Base-by-base conservation (phyloP, 345 rosid genomes). In the Pistacia integerrima region DNA sequence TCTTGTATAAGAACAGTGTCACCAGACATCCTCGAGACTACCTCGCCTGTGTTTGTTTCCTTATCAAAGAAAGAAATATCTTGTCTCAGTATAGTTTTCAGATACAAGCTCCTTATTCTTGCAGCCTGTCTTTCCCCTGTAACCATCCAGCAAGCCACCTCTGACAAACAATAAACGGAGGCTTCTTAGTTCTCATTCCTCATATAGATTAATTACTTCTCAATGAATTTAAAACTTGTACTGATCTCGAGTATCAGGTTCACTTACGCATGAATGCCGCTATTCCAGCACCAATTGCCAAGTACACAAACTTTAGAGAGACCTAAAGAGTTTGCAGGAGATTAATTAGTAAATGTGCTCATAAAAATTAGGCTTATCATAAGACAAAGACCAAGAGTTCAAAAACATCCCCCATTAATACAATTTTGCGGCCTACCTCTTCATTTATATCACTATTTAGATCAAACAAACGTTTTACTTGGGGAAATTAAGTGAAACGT, bases 1-100 rank as follows among this genome's bases (percentile, higher is more conserved):
- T 94, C 97, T 82, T 92, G 97, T 68, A 94, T 94, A 41, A 94
- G 90, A 59, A 91, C 98, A 1, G 97, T 94, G 82, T 94, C 98
- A 33, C 98, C 97, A 4, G 98, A 94, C 97, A 92, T 94, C 81
- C 98, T 90, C n/a, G 94, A 91, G 11, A 94, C 84, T 20, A 94
- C 97, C 87, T 94, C 98, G 17, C 98, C 97, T 0, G 97, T 91
- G 78, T 87, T 94, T 48, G 97, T 88, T 84, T 92, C 97, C 63
- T 84, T 79, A 35, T 94, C 98, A 63, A 94, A 94, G 81, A 92
- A 94, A 17, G 87, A 85, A 12, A 94, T 73, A 71, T 94, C 97
- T 84, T 94, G 98, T 77, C 97, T 86, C 82, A 94, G 70, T 63
- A 94, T 90, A 3, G 97, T 91, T 84, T 80, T 82, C 80, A 94